These are phyloP conservation scores for Alloteropsis angusta DNA, from an alignment of 202 grass and related monocot species.

Conservation along the genomic window DNA sequence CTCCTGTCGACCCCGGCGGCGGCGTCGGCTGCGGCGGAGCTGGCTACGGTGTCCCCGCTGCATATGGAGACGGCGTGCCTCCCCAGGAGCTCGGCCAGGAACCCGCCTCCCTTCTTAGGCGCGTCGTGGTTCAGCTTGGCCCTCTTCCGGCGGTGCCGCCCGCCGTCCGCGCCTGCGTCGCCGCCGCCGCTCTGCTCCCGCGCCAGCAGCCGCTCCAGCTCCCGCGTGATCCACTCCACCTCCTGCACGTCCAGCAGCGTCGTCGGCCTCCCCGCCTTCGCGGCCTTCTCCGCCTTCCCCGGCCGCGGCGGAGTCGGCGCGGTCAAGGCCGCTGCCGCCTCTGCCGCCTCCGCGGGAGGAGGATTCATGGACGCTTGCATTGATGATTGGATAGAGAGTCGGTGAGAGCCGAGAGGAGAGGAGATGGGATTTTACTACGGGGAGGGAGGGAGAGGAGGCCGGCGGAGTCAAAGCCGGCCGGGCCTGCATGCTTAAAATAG, in stretches of 20 bases:
- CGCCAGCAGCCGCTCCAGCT: conserved; percentile 54
- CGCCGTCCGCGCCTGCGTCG: background rate
- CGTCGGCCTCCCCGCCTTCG: background rate
- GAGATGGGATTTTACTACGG: background rate
- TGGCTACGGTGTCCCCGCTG: background rate
- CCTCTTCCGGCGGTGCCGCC: background rate
- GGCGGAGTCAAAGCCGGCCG: background rate
- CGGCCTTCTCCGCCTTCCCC: background rate
- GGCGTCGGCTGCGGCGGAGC: background rate
- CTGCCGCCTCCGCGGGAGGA: background rate
- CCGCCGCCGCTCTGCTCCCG: background rate
- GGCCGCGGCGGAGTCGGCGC: background rate
- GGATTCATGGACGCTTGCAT: background rate
- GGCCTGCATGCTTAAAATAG: conserved; percentile 5
- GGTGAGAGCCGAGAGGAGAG: background rate
- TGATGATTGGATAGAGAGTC: background rate
- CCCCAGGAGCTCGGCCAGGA: conserved; percentile 20
- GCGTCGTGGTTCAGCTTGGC: background rate
- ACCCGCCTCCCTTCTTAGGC: conserved; percentile 7
- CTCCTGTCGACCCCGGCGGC: background rate
- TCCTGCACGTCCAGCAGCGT: conserved; percentile 67
- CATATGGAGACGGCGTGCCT: conserved; percentile 32
- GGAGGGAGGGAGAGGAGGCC: background rate
- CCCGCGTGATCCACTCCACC: conserved; percentile 70
- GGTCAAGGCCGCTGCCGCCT: background rate